Conservation (phyloP, 2,329 filamentous ascomycete genomes). For the Exophiala phaeomuriformis region DNA sequence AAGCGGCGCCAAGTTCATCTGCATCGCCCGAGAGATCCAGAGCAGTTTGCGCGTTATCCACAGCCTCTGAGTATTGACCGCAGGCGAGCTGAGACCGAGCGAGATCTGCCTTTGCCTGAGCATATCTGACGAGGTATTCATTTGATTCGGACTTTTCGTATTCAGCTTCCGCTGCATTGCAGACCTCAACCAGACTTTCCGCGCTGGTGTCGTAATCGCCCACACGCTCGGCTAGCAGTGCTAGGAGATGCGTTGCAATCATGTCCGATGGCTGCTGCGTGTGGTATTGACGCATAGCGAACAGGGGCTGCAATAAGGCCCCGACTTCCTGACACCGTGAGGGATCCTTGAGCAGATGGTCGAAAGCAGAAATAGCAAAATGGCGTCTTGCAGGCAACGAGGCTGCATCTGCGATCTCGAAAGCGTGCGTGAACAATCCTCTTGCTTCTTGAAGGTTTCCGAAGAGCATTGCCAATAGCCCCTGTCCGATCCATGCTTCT, state of each 20-base stretch:
- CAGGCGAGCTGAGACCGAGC: constrained; percentile 73
- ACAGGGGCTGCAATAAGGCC: constrained; percentile 73
- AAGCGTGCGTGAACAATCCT: constrained; percentile 83
- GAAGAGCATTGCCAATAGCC: constrained; percentile 68
- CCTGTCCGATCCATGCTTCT: constrained; percentile 90
- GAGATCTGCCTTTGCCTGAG: constrained; percentile 77
- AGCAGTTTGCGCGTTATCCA: constrained; percentile 72
- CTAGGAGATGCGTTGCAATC: constrained; percentile 66
- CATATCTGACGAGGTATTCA: constrained; percentile 65
- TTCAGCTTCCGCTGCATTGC: constrained; percentile 63
- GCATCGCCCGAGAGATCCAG: constrained; percentile 66
- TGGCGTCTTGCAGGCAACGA: constrained; percentile 66
- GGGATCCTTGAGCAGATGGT: constrained; percentile 60
- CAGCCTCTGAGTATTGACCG: constrained; percentile 58
- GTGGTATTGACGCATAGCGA: constrained; percentile 75
- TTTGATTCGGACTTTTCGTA: constrained; percentile 79
- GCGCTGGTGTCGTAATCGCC: constrained; percentile 60
- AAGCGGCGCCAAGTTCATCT: constrained; percentile 58
- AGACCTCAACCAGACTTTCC: constrained; percentile 57
- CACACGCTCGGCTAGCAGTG: constrained; percentile 74
- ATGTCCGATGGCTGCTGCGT: constrained; percentile 64
- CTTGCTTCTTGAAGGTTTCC: constrained; percentile 72
- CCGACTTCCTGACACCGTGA: constrained; percentile 35
- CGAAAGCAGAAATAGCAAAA: constrained; percentile 75
- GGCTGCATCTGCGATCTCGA: constrained; percentile 79